Conservation (phyloP, 148 eudicot species). For the Hydrangea macrophylla region DNA sequence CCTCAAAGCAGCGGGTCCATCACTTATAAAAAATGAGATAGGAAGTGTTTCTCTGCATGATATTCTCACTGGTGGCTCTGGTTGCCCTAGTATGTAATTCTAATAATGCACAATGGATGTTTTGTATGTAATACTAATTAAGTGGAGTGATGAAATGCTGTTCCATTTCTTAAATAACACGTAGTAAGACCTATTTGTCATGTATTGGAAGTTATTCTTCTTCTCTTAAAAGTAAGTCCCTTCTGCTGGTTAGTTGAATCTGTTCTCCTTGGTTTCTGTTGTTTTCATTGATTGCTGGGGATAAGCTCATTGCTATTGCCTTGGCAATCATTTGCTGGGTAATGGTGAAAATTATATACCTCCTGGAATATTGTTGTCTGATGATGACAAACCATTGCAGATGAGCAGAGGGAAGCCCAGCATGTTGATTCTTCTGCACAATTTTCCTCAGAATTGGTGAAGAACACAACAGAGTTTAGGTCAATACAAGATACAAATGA, state of each 20-base stretch:
- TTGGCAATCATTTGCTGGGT: slow-evolving; percentile 11
- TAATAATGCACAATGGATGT: slow-evolving; percentile 24
- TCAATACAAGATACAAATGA: slow-evolving; percentile 22
- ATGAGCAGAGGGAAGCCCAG: slow-evolving; percentile 59
- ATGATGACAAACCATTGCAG: slow-evolving; percentile 65
- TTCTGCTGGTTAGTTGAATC: background rate
- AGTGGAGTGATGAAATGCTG: slow-evolving; percentile 2
- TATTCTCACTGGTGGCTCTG: slow-evolving; percentile 84
- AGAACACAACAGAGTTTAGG: slow-evolving; percentile 28
- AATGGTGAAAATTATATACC: slow-evolving; percentile 14
- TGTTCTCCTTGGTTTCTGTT: slow-evolving; percentile 1
- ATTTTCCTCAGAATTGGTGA: slow-evolving; percentile 16
- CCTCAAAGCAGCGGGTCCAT: slow-evolving; percentile 67
- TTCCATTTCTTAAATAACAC: slow-evolving; percentile 18
- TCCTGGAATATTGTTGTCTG: slow-evolving; percentile 27
- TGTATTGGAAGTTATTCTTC: slow-evolving; percentile 18
- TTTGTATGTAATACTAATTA: slow-evolving; percentile 16
- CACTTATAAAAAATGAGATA: slow-evolving; percentile 77
- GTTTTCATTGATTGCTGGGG: slow-evolving; percentile 2
- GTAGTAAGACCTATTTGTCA: slow-evolving; percentile 18
- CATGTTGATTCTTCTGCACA: slow-evolving; percentile 30
- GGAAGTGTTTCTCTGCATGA: slow-evolving; percentile 80
- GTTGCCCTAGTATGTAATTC: slow-evolving; percentile 76
- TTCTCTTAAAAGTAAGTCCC: background rate
- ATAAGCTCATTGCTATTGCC: slow-evolving; percentile 2